phyloP scores from a whole-genome alignment of 257 asterid species.

The Salvia rosmarinus region DNA sequence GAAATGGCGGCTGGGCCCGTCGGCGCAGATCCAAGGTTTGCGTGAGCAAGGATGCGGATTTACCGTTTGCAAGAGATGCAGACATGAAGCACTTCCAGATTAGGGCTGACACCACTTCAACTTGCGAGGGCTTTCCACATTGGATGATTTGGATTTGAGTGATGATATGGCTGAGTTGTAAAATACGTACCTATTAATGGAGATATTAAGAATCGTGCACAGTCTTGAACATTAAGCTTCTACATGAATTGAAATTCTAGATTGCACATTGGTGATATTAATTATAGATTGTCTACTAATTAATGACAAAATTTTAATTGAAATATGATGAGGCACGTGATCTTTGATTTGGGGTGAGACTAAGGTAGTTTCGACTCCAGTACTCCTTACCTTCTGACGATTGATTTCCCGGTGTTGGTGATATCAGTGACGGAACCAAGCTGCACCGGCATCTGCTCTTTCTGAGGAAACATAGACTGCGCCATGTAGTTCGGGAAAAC shows the following conservation, averaged over 20 bases:
- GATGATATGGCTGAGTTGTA: conserved; percentile 17
- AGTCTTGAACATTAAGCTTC: too few species aligned
- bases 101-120: conserved; percentile 29
- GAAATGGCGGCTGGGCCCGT: conserved; percentile 29
- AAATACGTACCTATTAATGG: conserved; percentile 23
- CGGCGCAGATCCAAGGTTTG: conserved; percentile 32
- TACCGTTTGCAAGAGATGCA: conserved; percentile 11
- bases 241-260: too few species aligned
- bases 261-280: too few species aligned
- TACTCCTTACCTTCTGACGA: not conserved
- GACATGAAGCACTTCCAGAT: conserved; percentile 36
- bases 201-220: not conserved
- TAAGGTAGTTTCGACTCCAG: too few species aligned
- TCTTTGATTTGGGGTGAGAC: too few species aligned
- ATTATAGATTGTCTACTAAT: too few species aligned
- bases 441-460: not conserved
- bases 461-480: conserved; percentile 32
- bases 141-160: conserved; percentile 15
- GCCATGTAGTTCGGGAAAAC: conserved; percentile 22
- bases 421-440: not conserved
- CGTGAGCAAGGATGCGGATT: not conserved
- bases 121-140: not conserved
- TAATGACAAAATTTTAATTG: too few species aligned
- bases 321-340: too few species aligned
- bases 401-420: not conserved